Evolutionary conservation across 148 eudicot genomes (phyloP), one percentile per base, ranked within the genome.

Genomic region (Linanthus parryae): DNA sequence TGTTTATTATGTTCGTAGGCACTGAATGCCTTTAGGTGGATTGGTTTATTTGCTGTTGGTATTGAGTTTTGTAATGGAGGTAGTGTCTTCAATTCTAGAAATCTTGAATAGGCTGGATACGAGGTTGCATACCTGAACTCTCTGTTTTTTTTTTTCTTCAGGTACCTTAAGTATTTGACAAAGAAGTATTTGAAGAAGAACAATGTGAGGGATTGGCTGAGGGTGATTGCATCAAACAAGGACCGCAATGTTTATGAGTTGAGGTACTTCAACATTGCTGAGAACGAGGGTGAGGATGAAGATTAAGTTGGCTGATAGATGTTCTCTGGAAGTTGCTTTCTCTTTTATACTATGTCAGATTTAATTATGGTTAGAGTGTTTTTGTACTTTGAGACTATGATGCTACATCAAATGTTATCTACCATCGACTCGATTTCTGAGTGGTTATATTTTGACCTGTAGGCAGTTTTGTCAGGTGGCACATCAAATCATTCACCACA

Each of bases 171-270:
- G 43, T 62, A 54, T 37, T 55, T 62, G 53, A 62, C 67, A 15
- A 54, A 62, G 59, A 62, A 54, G 22, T 62, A 53, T 59, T 42
- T 62, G 59, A 62, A 62, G 67, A 62, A 62, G 27, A 46, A 62
- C 58, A 53, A 53, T 44, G 67, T 62, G 15, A n/a, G 67, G 10
- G 67, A 62, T 29, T 62, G 66, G 67, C 67, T 62, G 40, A 52
- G 59, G 3, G 67, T 62, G 17, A 62, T 62, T 24, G 53, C 67
- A 41, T 53, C 67, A 35, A 62, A 62, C 49, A 62, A 62, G 26
- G 59, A 53, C 35, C 67, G 45, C 22, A 62, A 44, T 25, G 59
- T 62, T 11, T 62, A 53, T 31, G 67, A 62, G 27, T 26, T 62
- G 17, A 50, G 56, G 31, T 59, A 59, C 64, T 59, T 59, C 29